Evolutionary conservation across 257 asterid species (phyloP).

Genomic region (Primulina huaijiensis): DNA sequence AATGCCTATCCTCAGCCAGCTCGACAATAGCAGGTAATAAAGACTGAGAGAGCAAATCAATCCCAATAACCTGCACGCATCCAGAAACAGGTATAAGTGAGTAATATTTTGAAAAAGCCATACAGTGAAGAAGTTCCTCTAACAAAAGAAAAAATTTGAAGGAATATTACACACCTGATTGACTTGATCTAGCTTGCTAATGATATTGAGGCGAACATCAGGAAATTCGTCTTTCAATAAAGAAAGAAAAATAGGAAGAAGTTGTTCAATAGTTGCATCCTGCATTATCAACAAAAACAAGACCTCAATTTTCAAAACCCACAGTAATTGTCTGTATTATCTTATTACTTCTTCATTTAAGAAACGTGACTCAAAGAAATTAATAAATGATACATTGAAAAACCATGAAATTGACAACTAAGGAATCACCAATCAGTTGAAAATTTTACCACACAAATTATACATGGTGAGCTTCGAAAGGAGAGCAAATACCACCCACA

Average conservation of each 20-base stretch:
- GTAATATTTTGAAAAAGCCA: constrained; percentile 2
- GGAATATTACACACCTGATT: constrained; percentile 52
- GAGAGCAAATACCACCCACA: neutral
- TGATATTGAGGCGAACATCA: constrained; percentile 78
- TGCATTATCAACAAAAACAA: constrained; percentile 32
- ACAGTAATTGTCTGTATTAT: neutral
- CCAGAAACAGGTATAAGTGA: constrained; percentile 15
- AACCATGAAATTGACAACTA: neutral
- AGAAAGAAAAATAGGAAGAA: constrained; percentile 84
- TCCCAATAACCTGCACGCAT: constrained; percentile 61
- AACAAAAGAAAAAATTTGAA: neutral
- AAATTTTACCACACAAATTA: too few species aligned
- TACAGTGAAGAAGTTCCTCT: neutral
- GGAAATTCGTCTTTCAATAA: constrained; percentile 90
- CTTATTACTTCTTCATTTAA: neutral
- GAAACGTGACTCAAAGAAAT: too few species aligned
- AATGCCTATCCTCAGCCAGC: constrained; percentile 73
- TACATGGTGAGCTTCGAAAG: neutral
- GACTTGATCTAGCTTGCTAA: constrained; percentile 92
- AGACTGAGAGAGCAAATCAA: constrained; percentile 69
- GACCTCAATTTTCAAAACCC: neutral
- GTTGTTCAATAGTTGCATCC: constrained; percentile 90
- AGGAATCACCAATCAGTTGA: neutral
- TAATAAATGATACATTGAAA: too few species aligned
- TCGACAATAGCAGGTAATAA: constrained; percentile 69